phyloP scores from a whole-genome alignment of 139 green algal species.

The Chlamydomonas incerta region DNA sequence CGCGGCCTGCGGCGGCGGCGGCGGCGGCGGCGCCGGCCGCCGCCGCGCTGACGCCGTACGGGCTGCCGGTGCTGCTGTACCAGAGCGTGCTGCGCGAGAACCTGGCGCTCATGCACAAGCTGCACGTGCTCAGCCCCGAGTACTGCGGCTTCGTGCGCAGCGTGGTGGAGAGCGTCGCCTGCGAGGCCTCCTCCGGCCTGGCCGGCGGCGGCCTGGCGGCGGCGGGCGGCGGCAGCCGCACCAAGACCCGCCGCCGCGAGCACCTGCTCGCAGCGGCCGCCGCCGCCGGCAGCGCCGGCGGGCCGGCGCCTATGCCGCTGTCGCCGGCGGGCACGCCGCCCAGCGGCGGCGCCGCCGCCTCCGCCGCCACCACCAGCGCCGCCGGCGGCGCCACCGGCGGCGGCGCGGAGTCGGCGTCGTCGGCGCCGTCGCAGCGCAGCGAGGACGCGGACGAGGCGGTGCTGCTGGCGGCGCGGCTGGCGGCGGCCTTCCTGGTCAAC shows the following conservation, averaged over 20 bases:
- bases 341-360: not conserved
- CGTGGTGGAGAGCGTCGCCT: not conserved
- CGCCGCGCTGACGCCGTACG: slow-evolving; percentile 35
- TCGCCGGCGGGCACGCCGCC: not conserved
- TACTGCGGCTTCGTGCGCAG: slow-evolving; percentile 68
- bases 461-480: slow-evolving; percentile 38
- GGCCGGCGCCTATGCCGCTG: no score
- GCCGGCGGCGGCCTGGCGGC: slow-evolving; percentile 38
- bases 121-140: slow-evolving; percentile 66
- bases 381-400: not conserved
- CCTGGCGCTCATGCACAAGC: slow-evolving; percentile 57
- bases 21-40: not conserved
- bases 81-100: slow-evolving; percentile 48
- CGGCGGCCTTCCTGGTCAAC: slow-evolving; percentile 54
- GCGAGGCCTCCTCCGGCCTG: not conserved
- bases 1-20: not conserved
- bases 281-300: not conserved
- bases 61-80: slow-evolving; percentile 60
- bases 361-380: not conserved
- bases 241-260: slow-evolving; percentile 43
- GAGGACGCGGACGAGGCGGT: slow-evolving; percentile 47
- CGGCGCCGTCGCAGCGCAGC: slow-evolving; percentile 28
- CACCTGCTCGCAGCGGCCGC: not conserved
- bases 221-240: not conserved
- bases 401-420: not conserved